Base-by-base conservation (phyloP, 352 stramenopile genomes). In the Globisporangium polare region DNA sequence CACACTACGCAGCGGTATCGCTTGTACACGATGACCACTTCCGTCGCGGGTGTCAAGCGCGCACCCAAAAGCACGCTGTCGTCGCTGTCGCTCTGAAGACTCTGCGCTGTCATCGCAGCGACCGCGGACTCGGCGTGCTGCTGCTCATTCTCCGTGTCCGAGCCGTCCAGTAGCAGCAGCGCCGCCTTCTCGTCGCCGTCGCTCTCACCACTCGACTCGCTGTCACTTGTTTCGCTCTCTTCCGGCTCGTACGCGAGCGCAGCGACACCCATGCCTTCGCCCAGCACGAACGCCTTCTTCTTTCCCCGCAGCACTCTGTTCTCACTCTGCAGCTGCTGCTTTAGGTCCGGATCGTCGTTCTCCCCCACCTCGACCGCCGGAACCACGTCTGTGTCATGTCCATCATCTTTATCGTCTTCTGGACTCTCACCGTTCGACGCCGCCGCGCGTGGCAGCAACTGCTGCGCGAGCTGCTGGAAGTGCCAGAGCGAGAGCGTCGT, bases 1-100 rank as follows among this genome's bases (percentile, higher is more conserved):
- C 83, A 95, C 35, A 96, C 59, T 5, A 92, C 84, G 45, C 86
- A 92, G 53, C 86, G 84, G 52, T 95, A 96, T 46, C 81, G 79
- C 18, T 74, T 67, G 68, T 92, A 95, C 29, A 93, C 66, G 42
- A 85, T 69, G n/a, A 58, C 45, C 18, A 95, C 75, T 42, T 71
- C 55, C 0, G 77, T 85, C 56, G 72, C 65, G 41, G 79, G 65
- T 12, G 79, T 80, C 52, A 93, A 50, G 0, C 69, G 66, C 60
- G 75, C 72, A 10, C 58, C 22, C 3, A 27, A 54, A 24, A 78
- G 62, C n/a, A 61, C 50, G 1, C 52, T 69, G 26, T 71, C 47
- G 20, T 35, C 54, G 8, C 10, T 20, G 15, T 49, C 54, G 27
- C 24, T 18, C 15, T 35, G 29, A n/a, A 56, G 50, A 10, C 22